Conservation (phyloP, 441 rosid genomes). For the Oxalis stricta region DNA sequence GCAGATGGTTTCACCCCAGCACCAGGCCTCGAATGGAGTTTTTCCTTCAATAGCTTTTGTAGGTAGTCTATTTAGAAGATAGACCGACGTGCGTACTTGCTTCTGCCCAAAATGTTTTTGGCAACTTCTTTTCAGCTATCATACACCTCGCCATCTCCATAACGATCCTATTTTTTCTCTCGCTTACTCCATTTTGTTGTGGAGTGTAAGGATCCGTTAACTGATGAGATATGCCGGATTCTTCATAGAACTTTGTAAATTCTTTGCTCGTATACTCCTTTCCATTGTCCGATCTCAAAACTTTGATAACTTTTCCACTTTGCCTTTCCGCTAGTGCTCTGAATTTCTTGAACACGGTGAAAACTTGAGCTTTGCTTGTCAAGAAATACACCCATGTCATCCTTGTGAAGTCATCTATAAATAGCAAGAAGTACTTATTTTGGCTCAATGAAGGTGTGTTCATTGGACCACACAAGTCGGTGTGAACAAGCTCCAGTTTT, state of each 20-base stretch:
- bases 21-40: conserved; percentile 1
- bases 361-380: background rate
- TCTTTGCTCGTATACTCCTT: background rate
- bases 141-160: background rate
- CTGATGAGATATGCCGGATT: background rate
- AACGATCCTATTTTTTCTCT: background rate
- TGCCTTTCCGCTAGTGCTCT: background rate
- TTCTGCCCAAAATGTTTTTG: background rate
- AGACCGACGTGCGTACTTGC: background rate
- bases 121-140: background rate
- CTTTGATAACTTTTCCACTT: background rate
- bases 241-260: background rate
- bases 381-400: conserved; percentile 3
- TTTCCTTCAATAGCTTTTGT: background rate
- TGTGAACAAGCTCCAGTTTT: background rate
- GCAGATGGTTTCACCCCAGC: background rate
- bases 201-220: background rate
- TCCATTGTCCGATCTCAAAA: background rate
- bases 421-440: background rate
- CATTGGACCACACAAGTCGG: background rate
- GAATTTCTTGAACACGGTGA: background rate
- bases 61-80: background rate
- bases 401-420: conserved; percentile 1
- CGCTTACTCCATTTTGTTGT: background rate
- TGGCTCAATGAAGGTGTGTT: background rate